Percentiles rank a stretch among this genome's conserved stretches.
phyloP scores from a whole-genome alignment of 2,329 filamentous ascomycete genomes.

The Didymella glomerata region DNA sequence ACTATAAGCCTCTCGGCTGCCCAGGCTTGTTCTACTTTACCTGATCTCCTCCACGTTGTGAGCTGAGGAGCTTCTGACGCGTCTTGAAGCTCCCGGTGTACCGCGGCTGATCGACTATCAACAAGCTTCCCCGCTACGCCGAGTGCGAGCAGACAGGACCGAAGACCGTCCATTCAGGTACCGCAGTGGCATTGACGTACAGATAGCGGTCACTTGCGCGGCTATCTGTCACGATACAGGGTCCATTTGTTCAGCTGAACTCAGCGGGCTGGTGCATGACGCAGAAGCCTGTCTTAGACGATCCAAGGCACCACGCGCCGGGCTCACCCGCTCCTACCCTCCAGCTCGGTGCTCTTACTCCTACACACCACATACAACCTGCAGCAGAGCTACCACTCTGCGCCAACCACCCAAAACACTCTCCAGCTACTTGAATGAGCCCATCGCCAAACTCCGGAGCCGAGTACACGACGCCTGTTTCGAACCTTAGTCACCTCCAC shows the following conservation, averaged over 20 bases:
- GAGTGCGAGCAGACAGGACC: constrained; percentile 19
- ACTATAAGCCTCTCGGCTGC: constrained; percentile 15
- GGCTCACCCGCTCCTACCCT: constrained; percentile 19
- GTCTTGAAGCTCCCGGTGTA: constrained; percentile 28
- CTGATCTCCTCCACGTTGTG: constrained; percentile 23
- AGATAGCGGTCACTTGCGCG: constrained; percentile 10
- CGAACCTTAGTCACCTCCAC: constrained; percentile 48
- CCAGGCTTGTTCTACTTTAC: not conserved
- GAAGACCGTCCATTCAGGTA: constrained; percentile 8
- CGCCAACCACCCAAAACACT: constrained; percentile 15
- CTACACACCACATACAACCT: constrained; percentile 18
- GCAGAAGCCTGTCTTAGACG: constrained; percentile 33
- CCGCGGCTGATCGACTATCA: constrained; percentile 26
- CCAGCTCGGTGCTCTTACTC: constrained; percentile 9
- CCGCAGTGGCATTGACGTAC: constrained; percentile 21
- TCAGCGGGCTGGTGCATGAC: constrained; percentile 36
- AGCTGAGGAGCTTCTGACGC: constrained; percentile 30
- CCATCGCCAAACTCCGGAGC: constrained; percentile 46
- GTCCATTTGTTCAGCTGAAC: constrained; percentile 27
- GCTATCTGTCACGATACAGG: constrained; percentile 29
- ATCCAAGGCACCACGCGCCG: constrained; percentile 30
- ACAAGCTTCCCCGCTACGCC: constrained; percentile 25
- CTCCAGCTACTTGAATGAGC: constrained; percentile 49
- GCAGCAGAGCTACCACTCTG: constrained; percentile 22
- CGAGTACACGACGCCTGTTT: constrained; percentile 43